phyloP scores from a whole-genome alignment of 306 rosid genomes.

The Heteromeles arbutifolia region DNA sequence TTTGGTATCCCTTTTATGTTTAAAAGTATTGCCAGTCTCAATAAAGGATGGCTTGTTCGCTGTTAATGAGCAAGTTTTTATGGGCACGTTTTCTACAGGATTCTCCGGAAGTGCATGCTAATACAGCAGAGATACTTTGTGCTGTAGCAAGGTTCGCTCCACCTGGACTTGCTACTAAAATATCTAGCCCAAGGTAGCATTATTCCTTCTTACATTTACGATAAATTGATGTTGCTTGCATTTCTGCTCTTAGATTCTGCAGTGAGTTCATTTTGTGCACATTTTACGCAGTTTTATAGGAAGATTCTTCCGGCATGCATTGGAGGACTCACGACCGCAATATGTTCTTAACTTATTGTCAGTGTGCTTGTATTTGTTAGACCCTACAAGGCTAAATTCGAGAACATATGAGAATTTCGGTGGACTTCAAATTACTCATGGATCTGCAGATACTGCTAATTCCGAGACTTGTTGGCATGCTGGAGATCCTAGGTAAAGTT shows the following conservation, averaged over 20 bases:
- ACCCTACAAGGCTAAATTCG: constrained; percentile 65
- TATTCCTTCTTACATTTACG: background rate
- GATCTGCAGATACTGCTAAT: constrained; percentile 56
- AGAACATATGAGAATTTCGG: constrained; percentile 53
- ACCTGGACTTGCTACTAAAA: constrained; percentile 72
- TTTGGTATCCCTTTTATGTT: background rate
- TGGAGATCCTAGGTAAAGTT: constrained; percentile 76
- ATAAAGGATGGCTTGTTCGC: background rate
- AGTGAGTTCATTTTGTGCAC: constrained; percentile 10
- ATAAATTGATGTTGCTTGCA: background rate
- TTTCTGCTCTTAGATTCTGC: constrained; percentile 1
- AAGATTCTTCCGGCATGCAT: constrained; percentile 78
- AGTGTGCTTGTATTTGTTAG: constrained; percentile 88
- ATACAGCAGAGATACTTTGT: constrained; percentile 94
- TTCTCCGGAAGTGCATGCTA: too few relatives aligned
- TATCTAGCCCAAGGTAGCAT: constrained; percentile 75
- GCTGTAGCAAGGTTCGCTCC: constrained; percentile 92
- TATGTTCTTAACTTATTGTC: constrained; percentile 88
- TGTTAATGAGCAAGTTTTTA: constrained; percentile 2
- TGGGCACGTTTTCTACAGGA: too few relatives aligned
- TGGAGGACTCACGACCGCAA: constrained; percentile 85
- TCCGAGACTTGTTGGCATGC: constrained; percentile 96
- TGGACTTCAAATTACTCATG: constrained; percentile 60
- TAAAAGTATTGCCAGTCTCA: too few relatives aligned
- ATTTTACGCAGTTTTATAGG: constrained; percentile 65